phyloP scores from a whole-genome alignment of 1,284 basidiomycete genomes.

The Megacollybia platyphylla region DNA sequence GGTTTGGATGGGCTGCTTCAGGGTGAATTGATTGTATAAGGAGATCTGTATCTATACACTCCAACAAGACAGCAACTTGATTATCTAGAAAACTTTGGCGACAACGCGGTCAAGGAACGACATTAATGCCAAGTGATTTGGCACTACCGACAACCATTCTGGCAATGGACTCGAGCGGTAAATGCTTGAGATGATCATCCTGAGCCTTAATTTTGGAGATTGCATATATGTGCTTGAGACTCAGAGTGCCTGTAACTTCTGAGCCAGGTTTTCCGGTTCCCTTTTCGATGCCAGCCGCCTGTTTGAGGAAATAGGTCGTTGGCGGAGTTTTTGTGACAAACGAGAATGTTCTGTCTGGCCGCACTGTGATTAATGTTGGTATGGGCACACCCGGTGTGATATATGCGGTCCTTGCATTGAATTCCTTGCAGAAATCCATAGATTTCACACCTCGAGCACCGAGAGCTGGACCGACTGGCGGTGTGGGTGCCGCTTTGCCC shows the following conservation, averaged over 20 bases:
- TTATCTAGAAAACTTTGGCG: too few species aligned
- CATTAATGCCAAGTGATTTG: conserved; percentile 74
- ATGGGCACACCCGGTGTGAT: conserved; percentile 80
- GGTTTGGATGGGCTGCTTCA: conserved; percentile 49
- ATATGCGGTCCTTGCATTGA: conserved; percentile 85
- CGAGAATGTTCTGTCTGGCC: conserved; percentile 90
- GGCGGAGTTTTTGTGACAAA: conserved; percentile 91
- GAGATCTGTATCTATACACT: too few species aligned
- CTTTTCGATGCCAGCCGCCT: conserved; percentile 84
- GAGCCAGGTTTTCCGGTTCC: conserved; percentile 75
- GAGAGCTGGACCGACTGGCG: conserved; percentile 93
- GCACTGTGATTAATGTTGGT: conserved; percentile 86
- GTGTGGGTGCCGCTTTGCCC: conserved; percentile 92
- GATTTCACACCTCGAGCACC: conserved; percentile 98
- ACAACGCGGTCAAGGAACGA: conserved; percentile 54
- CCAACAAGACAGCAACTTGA: too few species aligned
- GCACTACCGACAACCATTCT: conserved; percentile 81
- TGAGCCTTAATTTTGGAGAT: conserved; percentile 95
- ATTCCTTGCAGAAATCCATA: conserved; percentile 99
- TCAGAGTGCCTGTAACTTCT: conserved; percentile 71
- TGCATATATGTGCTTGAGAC: conserved; percentile 96
- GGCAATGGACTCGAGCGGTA: conserved; percentile 79
- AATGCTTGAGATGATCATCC: conserved; percentile 79
- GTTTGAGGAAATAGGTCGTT: conserved; percentile 85
- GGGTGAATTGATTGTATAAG: neutral